Evolutionary conservation across 169 alveolate genomes (phyloP).

Genomic region (Besnoitia besnoiti): DNA sequence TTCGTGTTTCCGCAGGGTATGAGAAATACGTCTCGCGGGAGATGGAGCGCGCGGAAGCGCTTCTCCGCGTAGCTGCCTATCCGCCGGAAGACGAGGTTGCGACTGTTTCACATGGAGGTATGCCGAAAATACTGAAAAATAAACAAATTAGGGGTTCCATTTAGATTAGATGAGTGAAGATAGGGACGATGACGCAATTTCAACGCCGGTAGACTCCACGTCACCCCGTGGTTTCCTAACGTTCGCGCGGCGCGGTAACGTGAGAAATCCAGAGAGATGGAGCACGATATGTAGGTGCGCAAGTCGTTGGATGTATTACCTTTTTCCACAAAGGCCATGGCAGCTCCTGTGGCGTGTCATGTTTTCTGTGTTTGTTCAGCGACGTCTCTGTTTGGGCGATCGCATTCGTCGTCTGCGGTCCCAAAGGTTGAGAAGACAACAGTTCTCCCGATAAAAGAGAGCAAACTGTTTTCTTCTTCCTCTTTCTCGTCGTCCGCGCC

Average conservation of each 20-base stretch:
- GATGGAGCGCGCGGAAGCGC: conserved; percentile 6
- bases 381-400: not conserved
- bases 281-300: not conserved
- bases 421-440: not conserved
- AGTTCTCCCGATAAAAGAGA: not conserved
- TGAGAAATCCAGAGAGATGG: not conserved
- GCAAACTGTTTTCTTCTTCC: not conserved
- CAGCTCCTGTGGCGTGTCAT: no score
- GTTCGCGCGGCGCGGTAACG: not conserved
- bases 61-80: not conserved
- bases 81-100: not conserved
- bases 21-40: not conserved
- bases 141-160: no score
- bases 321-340: no score
- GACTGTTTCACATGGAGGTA: not conserved
- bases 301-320: no score
- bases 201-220: no score
- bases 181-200: no score
- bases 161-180: no score
- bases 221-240: no score
- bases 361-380: not conserved
- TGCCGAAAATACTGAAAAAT: no score
- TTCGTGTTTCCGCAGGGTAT: not conserved
- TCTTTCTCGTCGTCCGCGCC: not conserved
- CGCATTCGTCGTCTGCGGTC: not conserved